Evolutionary conservation across 2,329 filamentous ascomycete species (phyloP).

Genomic region (Phialemonium atrogriseum): DNA sequence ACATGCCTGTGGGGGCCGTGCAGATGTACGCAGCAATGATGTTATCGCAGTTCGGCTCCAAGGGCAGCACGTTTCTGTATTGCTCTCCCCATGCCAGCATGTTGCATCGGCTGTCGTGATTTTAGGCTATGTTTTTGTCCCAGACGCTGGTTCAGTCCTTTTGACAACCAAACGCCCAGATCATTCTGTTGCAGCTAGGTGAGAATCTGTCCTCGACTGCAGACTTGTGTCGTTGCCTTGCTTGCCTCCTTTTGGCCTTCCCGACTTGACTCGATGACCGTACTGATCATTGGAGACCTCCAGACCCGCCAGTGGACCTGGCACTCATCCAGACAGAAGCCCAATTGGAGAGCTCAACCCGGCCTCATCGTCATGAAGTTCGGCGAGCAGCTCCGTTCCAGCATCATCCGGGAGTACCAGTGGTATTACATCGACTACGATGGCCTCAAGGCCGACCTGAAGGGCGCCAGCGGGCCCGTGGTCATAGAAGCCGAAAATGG

Average conservation of each 20-base stretch:
- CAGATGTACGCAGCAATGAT: too few relatives aligned
- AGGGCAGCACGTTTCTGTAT: too few relatives aligned
- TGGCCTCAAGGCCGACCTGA: conserved; percentile 79
- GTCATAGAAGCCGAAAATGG: too few relatives aligned
- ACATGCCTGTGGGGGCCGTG: too few relatives aligned
- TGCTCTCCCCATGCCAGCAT: too few relatives aligned
- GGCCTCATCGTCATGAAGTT: conserved; percentile 67
- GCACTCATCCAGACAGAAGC: conserved; percentile 19
- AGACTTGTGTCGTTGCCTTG: not conserved
- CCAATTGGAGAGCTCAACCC: conserved; percentile 31
- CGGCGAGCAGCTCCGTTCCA: conserved; percentile 92
- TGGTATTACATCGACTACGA: conserved; percentile 99
- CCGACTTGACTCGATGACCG: too few relatives aligned
- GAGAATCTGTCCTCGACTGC: too few relatives aligned
- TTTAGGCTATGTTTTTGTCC: too few relatives aligned
- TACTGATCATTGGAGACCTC: conserved; percentile 47
- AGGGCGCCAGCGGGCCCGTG: conserved; percentile 53
- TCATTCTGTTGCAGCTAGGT: too few relatives aligned
- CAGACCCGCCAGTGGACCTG: conserved; percentile 33
- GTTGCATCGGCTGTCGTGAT: too few relatives aligned
- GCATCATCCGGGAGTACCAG: conserved; percentile 92
- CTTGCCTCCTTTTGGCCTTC: not conserved
- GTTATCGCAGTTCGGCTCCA: not conserved
- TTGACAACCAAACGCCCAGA: too few relatives aligned
- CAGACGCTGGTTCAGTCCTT: too few relatives aligned